Evolutionary conservation across 805 yeast genomes (phyloP).

Genomic region (Candida michaelii): DNA sequence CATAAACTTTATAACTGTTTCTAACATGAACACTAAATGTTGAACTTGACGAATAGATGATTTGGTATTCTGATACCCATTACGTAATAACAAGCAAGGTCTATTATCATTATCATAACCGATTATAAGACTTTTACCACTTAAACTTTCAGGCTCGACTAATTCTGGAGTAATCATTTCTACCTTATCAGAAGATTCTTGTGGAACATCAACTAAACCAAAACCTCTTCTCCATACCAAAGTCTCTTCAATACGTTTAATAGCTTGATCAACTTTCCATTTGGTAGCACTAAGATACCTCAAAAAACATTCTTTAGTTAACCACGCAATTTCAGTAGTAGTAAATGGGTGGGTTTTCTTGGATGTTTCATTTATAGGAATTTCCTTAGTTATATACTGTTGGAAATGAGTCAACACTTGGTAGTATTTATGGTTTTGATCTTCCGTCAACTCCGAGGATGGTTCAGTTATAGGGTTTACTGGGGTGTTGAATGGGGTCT

Average conservation of each 20-base stretch:
- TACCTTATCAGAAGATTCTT: slow-evolving; percentile 30
- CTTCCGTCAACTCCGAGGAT: slow-evolving; percentile 25
- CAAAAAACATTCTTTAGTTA: slow-evolving; percentile 53
- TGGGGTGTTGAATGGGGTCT: slow-evolving; percentile 41
- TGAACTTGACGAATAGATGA: slow-evolving; percentile 54
- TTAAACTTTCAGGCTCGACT: slow-evolving; percentile 47
- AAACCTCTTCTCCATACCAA: slow-evolving; percentile 57
- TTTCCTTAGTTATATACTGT: slow-evolving; percentile 22
- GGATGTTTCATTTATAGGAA: slow-evolving; percentile 29
- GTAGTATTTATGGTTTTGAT: slow-evolving; percentile 32
- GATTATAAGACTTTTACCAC: slow-evolving; percentile 54
- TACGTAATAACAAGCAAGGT: slow-evolving; percentile 52
- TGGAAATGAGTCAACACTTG: slow-evolving; percentile 30
- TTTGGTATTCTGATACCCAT: slow-evolving; percentile 56
- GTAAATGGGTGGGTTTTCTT: slow-evolving; percentile 22
- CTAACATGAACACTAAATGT: slow-evolving; percentile 58
- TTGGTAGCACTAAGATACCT: slow-evolving; percentile 53
- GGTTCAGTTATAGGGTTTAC: slow-evolving; percentile 34
- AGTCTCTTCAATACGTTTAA: slow-evolving; percentile 46
- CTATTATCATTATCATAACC: slow-evolving; percentile 56
- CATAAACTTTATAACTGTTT: slow-evolving; percentile 50
- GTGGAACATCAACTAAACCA: slow-evolving; percentile 40
- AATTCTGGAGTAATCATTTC: slow-evolving; percentile 35
- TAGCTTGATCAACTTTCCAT: slow-evolving; percentile 46
- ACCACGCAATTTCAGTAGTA: slow-evolving; percentile 41